Evolutionary conservation across 192 early-diverging fungal species (phyloP).

Genomic region (Coemansia sp.): DNA sequence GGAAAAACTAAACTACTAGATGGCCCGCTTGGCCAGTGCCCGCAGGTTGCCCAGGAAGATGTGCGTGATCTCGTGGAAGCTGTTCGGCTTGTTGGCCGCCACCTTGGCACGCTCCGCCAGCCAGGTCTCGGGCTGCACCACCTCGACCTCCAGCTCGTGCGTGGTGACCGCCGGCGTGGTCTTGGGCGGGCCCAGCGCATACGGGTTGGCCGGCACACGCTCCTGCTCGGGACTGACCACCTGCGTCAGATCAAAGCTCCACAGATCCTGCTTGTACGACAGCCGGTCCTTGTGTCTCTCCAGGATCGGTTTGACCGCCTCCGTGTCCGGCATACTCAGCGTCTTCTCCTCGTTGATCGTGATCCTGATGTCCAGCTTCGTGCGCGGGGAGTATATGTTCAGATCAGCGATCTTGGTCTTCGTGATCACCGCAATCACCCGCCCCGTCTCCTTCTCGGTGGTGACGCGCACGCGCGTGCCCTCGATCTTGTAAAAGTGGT

Average conservation of each 20-base stretch:
- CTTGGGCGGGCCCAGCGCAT: conserved; percentile 44
- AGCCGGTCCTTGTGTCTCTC: conserved; percentile 86
- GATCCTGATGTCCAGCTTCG: conserved; percentile 82
- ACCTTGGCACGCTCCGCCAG: conserved; percentile 64
- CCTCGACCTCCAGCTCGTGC: conserved; percentile 87
- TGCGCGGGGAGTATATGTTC: conserved; percentile 82
- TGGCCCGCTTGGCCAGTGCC: conserved; percentile 58
- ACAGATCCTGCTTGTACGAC: conserved; percentile 80
- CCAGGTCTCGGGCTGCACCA: conserved; percentile 60
- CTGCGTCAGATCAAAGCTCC: conserved; percentile 87
- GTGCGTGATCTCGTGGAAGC: conserved; percentile 70
- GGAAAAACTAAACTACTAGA: conserved; percentile 3
- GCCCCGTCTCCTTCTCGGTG: conserved; percentile 61
- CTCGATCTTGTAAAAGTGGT: conserved; percentile 61
- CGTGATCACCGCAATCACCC: conserved; percentile 61
- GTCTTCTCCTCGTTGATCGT: conserved; percentile 74
- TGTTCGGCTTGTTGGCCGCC: conserved; percentile 60
- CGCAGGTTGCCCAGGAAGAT: conserved; percentile 80
- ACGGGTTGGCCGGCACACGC: conserved; percentile 36
- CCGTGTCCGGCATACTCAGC: conserved; percentile 44
- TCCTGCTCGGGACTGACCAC: conserved; percentile 59
- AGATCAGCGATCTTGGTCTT: conserved; percentile 82
- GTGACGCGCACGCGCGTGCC: conserved; percentile 64
- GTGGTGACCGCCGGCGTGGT: conserved; percentile 54
- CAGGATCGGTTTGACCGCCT: conserved; percentile 51